These are phyloP conservation scores for Solanum rostratum DNA, from an alignment of 257 asterid genomes.

Conservation along the genomic window DNA sequence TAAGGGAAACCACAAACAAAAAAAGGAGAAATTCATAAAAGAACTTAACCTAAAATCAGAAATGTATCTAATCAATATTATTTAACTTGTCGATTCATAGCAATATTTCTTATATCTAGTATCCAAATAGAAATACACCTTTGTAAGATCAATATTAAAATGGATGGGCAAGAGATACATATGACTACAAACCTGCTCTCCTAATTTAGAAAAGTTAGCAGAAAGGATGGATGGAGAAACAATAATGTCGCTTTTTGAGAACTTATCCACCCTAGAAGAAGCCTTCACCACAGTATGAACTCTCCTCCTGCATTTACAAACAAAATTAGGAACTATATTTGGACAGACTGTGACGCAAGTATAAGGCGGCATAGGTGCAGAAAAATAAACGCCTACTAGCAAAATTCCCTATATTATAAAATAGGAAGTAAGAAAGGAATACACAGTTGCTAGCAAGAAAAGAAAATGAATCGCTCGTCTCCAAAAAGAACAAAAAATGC, in stretches of 20 bases:
- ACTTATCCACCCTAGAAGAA: slow-evolving; percentile 80
- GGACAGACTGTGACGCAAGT: neutral
- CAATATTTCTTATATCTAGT: neutral
- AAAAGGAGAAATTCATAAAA: neutral
- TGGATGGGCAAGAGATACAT: neutral
- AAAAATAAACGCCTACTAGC: neutral
- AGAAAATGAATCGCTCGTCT: neutral
- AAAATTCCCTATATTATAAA: neutral
- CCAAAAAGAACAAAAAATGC: neutral
- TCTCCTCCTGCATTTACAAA: slow-evolving; percentile 48
- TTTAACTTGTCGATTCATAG: neutral
- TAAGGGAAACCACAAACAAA: neutral
- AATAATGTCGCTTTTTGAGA: slow-evolving; percentile 79
- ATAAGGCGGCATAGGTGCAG: neutral
- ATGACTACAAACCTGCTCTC: slow-evolving; percentile 70
- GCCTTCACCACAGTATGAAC: slow-evolving; percentile 63
- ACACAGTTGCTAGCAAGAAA: neutral
- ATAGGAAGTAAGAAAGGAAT: neutral
- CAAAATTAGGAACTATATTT: neutral
- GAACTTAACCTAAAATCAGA: neutral
- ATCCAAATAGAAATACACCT: neutral
- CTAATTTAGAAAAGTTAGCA: slow-evolving; percentile 85
- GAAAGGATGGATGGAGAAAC: slow-evolving; percentile 98
- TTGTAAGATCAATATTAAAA: neutral
- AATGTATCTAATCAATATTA: neutral